These are phyloP conservation scores for Chaetomium fimeti DNA, from an alignment of 495 filamentous ascomycete species.

Conservation along the genomic window DNA sequence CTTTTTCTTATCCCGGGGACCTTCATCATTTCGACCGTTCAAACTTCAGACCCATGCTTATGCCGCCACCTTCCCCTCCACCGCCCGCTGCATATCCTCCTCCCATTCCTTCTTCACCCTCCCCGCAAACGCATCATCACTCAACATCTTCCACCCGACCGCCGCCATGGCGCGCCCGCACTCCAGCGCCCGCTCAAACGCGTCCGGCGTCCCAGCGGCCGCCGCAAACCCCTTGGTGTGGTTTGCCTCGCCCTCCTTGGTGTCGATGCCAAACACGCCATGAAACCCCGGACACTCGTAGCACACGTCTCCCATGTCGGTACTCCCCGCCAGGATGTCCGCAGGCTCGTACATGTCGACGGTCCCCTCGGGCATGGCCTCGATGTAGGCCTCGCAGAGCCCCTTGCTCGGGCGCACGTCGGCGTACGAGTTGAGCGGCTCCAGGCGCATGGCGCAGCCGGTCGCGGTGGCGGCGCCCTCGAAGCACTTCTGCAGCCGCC, in stretches of 20 bases:
- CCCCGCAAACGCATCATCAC: constrained; percentile 48
- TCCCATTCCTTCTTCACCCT: constrained; percentile 44
- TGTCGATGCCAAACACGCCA: constrained; percentile 53
- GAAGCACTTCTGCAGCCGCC: constrained; percentile 54
- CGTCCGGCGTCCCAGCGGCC: constrained; percentile 52
- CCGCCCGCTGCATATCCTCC: constrained; percentile 36
- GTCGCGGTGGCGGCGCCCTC: constrained; percentile 57
- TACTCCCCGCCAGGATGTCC: constrained; percentile 45
- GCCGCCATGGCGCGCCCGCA: constrained; percentile 59
- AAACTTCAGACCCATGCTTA: background rate
- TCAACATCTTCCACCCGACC: constrained; percentile 50
- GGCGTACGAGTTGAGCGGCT: constrained; percentile 52
- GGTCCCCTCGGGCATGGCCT: constrained; percentile 48
- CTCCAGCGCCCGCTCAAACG: constrained; percentile 45
- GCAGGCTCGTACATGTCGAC: constrained; percentile 41
- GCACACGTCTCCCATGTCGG: constrained; percentile 56
- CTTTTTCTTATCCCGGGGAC: background rate
- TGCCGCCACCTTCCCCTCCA: constrained; percentile 20
- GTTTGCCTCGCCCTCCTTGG: constrained; percentile 47
- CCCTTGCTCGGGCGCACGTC: constrained; percentile 51
- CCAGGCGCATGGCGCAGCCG: constrained; percentile 51
- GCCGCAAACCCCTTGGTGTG: constrained; percentile 56
- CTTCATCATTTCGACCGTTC: background rate
- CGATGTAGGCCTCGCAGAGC: constrained; percentile 53
- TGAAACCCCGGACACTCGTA: constrained; percentile 59